Base-by-base conservation (phyloP, 1,139 yeast species). In the Scheffersomyces lignicola region DNA sequence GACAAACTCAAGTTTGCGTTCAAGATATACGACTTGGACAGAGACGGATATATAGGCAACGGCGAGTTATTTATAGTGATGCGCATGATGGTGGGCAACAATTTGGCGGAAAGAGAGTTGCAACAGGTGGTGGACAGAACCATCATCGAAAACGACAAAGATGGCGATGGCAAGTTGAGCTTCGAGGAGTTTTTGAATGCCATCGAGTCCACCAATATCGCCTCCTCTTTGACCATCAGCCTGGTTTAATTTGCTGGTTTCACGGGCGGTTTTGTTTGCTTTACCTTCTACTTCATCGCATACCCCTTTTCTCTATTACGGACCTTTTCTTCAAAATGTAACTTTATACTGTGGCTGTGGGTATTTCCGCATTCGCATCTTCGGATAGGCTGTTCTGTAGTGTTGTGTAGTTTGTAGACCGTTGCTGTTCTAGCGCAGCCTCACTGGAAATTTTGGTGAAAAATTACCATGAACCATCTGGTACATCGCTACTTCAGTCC, bases 61-160 rank as follows among this genome's bases (percentile, higher is more conserved):
- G 98, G 98, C 15, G 99, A 94, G 60, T 64, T 94, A 39, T 94
- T 83, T 54, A 74, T 92, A 32, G 97, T 94, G 29, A 72, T 94
- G 67, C 87, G 92, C 61, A 86, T 88, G 80, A 94, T 94, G 98
- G 98, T 92, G 26, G 98, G 97, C 3, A 83, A 80, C 50, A 90
- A 92, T 52, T 65, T 94, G 40, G 84, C 81, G 44, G 95, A 87
- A 41, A 81, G 78, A 24, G 97, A 92, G 53, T 69, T 94, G 43
- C 99, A 94, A 58, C 98, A 92, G 59, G 78, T 90, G 40, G 97
- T 90, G 11, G 98, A 94, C 58, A 80, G 94, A 60, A 89, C 98
- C 1, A 88, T 94, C 48, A 81, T 89, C 83, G 97, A 92, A 57
- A 94, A 94, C 24, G 99, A 94, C 54, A 56, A 62, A 26, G 97